Conservation (phyloP, 139 green algal genomes). For the Tetraselmis chui region DNA sequence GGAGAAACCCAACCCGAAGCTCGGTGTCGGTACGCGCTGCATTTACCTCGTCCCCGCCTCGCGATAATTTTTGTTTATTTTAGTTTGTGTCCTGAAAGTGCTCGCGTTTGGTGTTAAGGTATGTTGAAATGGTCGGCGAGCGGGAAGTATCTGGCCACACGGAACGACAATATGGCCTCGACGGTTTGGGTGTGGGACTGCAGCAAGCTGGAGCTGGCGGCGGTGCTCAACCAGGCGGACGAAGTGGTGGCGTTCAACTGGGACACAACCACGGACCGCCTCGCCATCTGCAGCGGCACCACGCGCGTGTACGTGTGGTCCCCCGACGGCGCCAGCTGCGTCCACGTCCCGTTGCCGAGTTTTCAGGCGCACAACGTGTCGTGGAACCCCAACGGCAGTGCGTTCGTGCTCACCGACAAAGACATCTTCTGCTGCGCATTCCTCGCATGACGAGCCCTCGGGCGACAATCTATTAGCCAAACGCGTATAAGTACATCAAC, state of each 20-base stretch:
- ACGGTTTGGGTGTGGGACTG: conserved; percentile 79
- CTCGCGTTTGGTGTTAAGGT: conserved; percentile 19
- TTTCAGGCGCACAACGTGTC: conserved; percentile 45
- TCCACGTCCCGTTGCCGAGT: conserved; percentile 62
- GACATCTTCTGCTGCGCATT: conserved; percentile 67
- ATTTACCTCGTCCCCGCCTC: conserved; percentile 10
- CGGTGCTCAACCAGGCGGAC: conserved; percentile 57
- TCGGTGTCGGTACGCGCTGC: conserved; percentile 52
- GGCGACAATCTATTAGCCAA: too few relatives aligned
- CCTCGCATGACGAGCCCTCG: conserved; percentile 14
- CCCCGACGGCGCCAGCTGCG: conserved; percentile 64
- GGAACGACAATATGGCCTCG: conserved; percentile 61
- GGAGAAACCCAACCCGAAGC: conserved; percentile 55
- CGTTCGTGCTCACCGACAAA: conserved; percentile 47
- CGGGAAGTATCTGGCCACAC: conserved; percentile 58
- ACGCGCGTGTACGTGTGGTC: conserved; percentile 75
- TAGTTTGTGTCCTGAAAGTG: neutral
- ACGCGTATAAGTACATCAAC: too few relatives aligned
- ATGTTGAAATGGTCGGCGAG: conserved; percentile 52
- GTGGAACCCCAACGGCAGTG: conserved; percentile 43
- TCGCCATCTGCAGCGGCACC: conserved; percentile 46
- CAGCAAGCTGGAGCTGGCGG: conserved; percentile 39
- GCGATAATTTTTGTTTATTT: neutral
- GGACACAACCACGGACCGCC: conserved; percentile 32
- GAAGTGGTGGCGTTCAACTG: conserved; percentile 45